Evolutionary conservation across 208 protist species (phyloP).

Genomic region (Trypanosoma platydactyli): DNA sequence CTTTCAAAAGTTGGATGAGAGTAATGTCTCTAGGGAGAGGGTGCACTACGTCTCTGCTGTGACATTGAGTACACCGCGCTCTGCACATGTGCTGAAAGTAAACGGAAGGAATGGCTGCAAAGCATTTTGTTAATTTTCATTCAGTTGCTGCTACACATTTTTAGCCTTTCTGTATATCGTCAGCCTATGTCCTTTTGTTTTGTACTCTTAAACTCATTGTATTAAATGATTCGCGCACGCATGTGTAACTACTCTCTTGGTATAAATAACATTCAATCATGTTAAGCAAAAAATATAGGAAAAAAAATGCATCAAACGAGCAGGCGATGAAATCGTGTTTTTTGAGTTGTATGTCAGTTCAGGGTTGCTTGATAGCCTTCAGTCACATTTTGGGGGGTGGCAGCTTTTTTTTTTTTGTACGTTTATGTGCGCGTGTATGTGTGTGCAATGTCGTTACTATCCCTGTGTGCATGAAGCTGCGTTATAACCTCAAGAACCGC

Average conservation of each 20-base stretch:
- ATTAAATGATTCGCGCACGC: no score
- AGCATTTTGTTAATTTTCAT: slow-evolving; percentile 7
- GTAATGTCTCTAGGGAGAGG: slow-evolving; percentile 27
- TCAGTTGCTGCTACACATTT: neutral
- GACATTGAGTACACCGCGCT: slow-evolving; percentile 20
- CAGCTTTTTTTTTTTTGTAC: neutral
- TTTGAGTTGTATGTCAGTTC: no score
- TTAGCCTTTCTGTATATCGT: no score
- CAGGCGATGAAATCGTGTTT: no score
- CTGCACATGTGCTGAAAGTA: neutral
- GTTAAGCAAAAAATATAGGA: no score
- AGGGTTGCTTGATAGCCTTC: no score
- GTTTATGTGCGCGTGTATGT: neutral
- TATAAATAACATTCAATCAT: no score
- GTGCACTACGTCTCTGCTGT: slow-evolving; percentile 56
- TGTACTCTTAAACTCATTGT: no score
- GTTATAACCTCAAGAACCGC: neutral
- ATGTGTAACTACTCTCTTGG: no score
- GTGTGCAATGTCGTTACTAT: neutral
- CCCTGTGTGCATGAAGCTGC: neutral
- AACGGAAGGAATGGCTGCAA: slow-evolving; percentile 5
- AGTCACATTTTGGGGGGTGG: neutral
- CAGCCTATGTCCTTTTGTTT: no score
- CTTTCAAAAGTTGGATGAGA: slow-evolving; percentile 12
- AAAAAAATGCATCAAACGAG: no score